Base-by-base conservation (phyloP, 129 eudicot genomes). In the Pittosporum tobira region DNA sequence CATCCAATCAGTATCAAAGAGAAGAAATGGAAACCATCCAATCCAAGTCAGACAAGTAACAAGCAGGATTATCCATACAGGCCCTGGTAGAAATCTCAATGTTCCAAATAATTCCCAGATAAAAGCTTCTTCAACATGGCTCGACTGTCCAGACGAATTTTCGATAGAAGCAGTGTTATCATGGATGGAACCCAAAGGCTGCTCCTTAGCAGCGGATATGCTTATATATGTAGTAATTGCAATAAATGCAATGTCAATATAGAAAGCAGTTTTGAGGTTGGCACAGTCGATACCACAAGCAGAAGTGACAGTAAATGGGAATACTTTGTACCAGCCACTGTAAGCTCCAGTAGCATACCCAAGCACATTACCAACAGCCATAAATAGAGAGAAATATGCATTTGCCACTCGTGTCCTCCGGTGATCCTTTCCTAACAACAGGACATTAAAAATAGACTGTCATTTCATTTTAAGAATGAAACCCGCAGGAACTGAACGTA, bases 1-100 rank as follows among this genome's bases (percentile, higher is more conserved):
- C 96, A 93, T 83, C 99, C 99, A 93, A 72, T 93, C 99, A 37
- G 99, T 93, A 51, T 93, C 99, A 73, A 83, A 93, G 20, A 93
- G 91, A 71, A 75, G 73, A 66, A 93, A 93, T 1, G 99, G 99
- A 68, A 93, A 93, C 99, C 99, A 93, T 3, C 99, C 99, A 23
- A 87, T 75, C 99, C 99, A 93, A 46, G 84, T 93, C 40, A 93
- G 64, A 56, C 91, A 77, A 59, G 88, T 79, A 20, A 87, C 77
- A 27, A 72, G 84, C 61, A 93, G 65, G 51, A 93, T 70, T 51
- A 87, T 38, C 99, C 99, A 93, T 27, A 93, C 88, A 10, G 94
- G 57, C 9, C 76, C 76, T 3, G 99, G 82, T 43, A 93, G 94
- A 68, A 66, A 79, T 46, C 54, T 81, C 31, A 93, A 75, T 16